phyloP scores from a whole-genome alignment of 345 rosid species.

The Clarkia xantiana region DNA sequence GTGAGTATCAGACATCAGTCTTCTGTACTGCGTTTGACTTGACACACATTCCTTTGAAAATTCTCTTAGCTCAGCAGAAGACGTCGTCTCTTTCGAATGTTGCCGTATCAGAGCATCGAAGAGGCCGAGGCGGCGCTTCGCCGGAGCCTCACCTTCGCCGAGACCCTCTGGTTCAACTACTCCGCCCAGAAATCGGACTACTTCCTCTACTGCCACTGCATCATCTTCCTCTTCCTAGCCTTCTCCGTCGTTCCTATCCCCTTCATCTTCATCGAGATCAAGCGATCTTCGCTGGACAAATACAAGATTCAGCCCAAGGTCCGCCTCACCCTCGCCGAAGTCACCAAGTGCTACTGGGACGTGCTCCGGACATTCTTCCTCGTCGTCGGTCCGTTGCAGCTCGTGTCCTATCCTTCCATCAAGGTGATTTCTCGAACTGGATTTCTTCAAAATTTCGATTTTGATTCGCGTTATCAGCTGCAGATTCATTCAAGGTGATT shows the following conservation, averaged over 20 bases:
- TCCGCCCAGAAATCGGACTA: conserved; percentile 71
- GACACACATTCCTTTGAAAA: background rate
- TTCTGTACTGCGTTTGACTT: too few relatives aligned
- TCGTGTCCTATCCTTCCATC: too few relatives aligned
- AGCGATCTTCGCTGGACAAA: conserved; percentile 5
- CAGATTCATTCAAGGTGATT: too few relatives aligned
- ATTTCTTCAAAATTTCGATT: too few relatives aligned
- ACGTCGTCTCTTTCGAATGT: conserved; percentile 25
- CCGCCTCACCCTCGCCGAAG: conserved; percentile 28
- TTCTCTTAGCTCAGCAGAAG: background rate
- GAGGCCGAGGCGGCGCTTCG: conserved; percentile 60
- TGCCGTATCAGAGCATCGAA: conserved; percentile 46
- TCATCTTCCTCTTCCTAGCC: conserved; percentile 47
- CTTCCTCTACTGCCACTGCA: conserved; percentile 71
- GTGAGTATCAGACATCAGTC: too few relatives aligned
- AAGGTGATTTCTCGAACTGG: too few relatives aligned
- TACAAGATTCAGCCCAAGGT: conserved; percentile 2
- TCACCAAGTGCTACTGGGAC: conserved; percentile 60
- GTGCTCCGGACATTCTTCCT: conserved; percentile 20
- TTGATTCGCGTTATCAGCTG: too few relatives aligned
- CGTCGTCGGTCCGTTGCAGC: too few relatives aligned
- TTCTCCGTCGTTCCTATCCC: conserved; percentile 76
- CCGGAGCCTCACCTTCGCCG: conserved; percentile 55
- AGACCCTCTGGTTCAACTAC: conserved; percentile 76
- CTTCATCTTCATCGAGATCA: conserved; percentile 11